Conservation (phyloP, 1,284 basidiomycete species). For the Cutaneotrichosporon dermatis region DNA sequence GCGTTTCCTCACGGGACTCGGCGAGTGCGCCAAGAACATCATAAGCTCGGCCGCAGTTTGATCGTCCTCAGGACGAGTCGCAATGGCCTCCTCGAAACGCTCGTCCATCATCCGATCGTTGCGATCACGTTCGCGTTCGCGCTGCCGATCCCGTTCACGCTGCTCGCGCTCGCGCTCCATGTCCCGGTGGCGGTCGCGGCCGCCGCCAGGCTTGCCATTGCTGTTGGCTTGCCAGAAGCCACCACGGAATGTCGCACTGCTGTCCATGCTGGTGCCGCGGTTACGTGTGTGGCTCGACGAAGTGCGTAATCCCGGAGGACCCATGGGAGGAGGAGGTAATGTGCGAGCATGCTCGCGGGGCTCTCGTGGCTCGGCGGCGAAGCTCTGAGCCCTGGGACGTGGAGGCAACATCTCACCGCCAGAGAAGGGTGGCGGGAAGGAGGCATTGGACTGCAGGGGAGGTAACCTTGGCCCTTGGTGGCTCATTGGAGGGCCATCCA, state of each 20-base stretch:
- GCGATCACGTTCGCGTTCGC: slow-evolving; percentile 13
- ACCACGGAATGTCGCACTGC: slow-evolving; percentile 11
- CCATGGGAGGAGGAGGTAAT: not conserved
- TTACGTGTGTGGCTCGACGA: slow-evolving; percentile 9
- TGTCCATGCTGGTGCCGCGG: slow-evolving; percentile 19
- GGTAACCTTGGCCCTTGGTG: slow-evolving; percentile 6
- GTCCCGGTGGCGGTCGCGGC: not conserved
- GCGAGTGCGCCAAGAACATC: slow-evolving; percentile 49
- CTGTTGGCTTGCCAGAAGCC: slow-evolving; percentile 14
- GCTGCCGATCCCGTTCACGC: slow-evolving; percentile 7
- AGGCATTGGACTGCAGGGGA: slow-evolving; percentile 1
- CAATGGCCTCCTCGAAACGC: slow-evolving; percentile 2
- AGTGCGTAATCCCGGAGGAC: slow-evolving; percentile 2
- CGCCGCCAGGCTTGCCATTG: slow-evolving; percentile 2
- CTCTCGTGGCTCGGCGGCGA: slow-evolving; percentile 12
- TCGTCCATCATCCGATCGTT: slow-evolving; percentile 3
- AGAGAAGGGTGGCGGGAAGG: slow-evolving; percentile 9
- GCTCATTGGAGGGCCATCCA: not conserved
- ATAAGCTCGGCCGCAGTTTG: slow-evolving; percentile 46
- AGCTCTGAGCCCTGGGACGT: slow-evolving; percentile 16
- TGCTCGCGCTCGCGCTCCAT: slow-evolving; percentile 5
- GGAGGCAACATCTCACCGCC: slow-evolving; percentile 12
- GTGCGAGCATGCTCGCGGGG: slow-evolving; percentile 4
- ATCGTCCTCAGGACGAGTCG: slow-evolving; percentile 35
- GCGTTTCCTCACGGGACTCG: slow-evolving; percentile 27